These are phyloP conservation scores for Rhodocollybia butyracea DNA, from an alignment of 768 basidiomycete genomes.

Conservation along the genomic window DNA sequence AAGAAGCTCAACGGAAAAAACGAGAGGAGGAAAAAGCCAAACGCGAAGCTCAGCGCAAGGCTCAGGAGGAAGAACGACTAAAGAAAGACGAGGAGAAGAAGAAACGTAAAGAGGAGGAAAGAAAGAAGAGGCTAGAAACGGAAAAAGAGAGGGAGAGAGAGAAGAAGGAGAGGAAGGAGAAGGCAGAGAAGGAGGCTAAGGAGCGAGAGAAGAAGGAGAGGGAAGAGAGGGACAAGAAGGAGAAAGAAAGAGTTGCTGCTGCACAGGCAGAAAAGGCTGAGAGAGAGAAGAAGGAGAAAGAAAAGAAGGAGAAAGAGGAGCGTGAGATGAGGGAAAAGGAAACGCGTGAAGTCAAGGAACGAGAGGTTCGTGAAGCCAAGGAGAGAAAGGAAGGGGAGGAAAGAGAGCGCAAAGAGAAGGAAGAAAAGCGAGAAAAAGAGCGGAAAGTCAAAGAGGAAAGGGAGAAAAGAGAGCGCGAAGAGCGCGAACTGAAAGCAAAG, in stretches of 20 bases:
- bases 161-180: constrained; percentile 70
- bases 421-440: neutral
- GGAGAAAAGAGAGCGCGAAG: neutral
- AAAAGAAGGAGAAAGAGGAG: neutral
- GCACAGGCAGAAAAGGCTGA: constrained; percentile 8
- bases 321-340: neutral
- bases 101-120: constrained; percentile 68
- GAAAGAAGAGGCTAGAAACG: constrained; percentile 68
- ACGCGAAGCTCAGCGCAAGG: constrained; percentile 74
- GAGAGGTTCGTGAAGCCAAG: neutral
- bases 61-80: constrained; percentile 73
- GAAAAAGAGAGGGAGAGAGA: constrained; percentile 75
- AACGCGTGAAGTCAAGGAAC: neutral
- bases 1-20: constrained; percentile 78
- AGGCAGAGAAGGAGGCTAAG: constrained; percentile 70
- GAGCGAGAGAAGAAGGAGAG: constrained; percentile 71
- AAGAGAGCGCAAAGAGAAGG: neutral
- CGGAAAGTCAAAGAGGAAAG: neutral
- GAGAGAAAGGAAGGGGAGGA: constrained; percentile 20
- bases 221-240: constrained; percentile 51
- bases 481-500: neutral
- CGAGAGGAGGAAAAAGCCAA: constrained; percentile 84
- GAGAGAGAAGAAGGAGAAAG: constrained; percentile 4
- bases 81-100: constrained; percentile 78
- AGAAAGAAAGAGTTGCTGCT: constrained; percentile 24